These are phyloP conservation scores for Kazachstania martiniae DNA, from an alignment of 805 yeast genomes.

Conservation along the genomic window DNA sequence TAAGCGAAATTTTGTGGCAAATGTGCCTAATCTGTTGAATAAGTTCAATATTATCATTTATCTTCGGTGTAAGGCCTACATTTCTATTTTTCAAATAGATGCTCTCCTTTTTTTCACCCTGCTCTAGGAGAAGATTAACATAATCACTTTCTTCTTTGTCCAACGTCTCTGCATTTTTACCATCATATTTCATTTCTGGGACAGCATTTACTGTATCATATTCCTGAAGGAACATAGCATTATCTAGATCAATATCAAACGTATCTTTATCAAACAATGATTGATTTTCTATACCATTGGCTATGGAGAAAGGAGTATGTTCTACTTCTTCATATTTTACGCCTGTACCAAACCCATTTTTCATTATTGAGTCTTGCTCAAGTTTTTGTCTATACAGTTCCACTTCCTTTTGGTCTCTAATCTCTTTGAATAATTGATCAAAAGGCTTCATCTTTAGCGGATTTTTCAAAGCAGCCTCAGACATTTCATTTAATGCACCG, in stretches of 20 bases:
- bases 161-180: constrained; percentile 37
- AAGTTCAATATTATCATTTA: constrained; percentile 56
- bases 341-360: constrained; percentile 27
- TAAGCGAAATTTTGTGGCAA: constrained; percentile 79
- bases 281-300: neutral
- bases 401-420: constrained; percentile 21
- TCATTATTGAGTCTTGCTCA: constrained; percentile 30
- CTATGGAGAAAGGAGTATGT: constrained; percentile 1
- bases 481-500: constrained; percentile 47
- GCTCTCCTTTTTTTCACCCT: constrained; percentile 28
- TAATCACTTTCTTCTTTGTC: constrained; percentile 37
- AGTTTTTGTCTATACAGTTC: constrained; percentile 18
- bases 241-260: constrained; percentile 38
- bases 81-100: constrained; percentile 30
- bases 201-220: constrained; percentile 76
- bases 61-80: constrained; percentile 49
- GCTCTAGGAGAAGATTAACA: constrained; percentile 30
- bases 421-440: constrained; percentile 24
- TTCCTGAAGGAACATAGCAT: constrained; percentile 61
- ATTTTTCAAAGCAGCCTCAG: constrained; percentile 59
- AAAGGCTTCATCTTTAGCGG: constrained; percentile 57
- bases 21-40: constrained; percentile 84
- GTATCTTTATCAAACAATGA: constrained; percentile 29
- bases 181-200: constrained; percentile 52
- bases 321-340: constrained; percentile 27